Conservation (phyloP, 768 basidiomycete genomes). For the Russula sp. region DNA sequence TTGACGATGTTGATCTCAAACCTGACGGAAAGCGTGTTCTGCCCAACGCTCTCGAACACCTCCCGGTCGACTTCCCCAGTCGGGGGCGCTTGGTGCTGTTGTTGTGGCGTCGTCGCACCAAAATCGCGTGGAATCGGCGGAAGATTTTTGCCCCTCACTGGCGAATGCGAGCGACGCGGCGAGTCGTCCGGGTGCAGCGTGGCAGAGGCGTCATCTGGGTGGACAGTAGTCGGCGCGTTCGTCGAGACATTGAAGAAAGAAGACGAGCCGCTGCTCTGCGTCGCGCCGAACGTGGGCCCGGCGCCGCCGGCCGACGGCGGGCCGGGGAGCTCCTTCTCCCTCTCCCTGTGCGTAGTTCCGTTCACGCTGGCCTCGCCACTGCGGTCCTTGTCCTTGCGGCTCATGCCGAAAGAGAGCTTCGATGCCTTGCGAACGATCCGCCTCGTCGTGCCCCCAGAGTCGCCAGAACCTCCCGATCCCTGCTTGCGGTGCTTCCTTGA, state of each 20-base stretch:
- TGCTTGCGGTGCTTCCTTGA: conserved; percentile 35
- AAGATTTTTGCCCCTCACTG: conserved; percentile 56
- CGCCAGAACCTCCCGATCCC: conserved; percentile 44
- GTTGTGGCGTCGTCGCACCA: conserved; percentile 25
- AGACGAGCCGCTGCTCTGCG: conserved; percentile 69
- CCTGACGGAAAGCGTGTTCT: conserved; percentile 77
- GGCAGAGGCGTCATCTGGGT: conserved; percentile 31
- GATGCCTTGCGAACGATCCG: conserved; percentile 68
- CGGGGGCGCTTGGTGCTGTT: conserved; percentile 31
- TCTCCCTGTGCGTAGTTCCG: conserved; percentile 19
- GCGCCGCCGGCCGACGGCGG: conserved; percentile 40
- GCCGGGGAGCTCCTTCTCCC: conserved; percentile 41
- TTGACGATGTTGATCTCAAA: conserved; percentile 98
- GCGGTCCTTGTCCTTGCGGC: conserved; percentile 42
- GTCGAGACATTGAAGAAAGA: conserved; percentile 81
- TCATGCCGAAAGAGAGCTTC: conserved; percentile 68
- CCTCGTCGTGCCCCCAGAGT: conserved; percentile 42
- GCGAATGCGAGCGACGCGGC: conserved; percentile 37
- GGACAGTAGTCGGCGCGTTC: conserved; percentile 35
- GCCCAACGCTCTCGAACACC: conserved; percentile 64
- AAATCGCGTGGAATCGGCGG: conserved; percentile 79
- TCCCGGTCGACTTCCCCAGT: conserved; percentile 62
- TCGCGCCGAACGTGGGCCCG: conserved; percentile 39
- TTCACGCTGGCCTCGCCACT: conserved; percentile 22
- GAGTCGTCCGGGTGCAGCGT: conserved; percentile 21